Percentiles rank a stretch among this genome's conserved stretches.
Conservation (phyloP, 2,329 filamentous ascomycete genomes). For the Apiospora rasikravindrae region DNA sequence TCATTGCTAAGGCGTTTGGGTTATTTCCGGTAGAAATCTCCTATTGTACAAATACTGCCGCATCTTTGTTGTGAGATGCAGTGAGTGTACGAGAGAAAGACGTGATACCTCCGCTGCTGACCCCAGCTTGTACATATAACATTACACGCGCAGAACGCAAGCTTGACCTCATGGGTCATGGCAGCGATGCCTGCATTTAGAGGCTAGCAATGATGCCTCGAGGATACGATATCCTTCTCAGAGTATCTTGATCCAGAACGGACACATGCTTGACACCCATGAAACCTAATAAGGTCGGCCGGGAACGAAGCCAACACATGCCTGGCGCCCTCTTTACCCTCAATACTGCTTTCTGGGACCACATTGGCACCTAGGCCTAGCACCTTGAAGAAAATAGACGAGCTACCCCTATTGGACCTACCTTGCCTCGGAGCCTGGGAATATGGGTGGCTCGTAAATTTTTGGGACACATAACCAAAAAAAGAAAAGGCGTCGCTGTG, state of each 20-base stretch:
- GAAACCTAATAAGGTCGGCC: constrained; percentile 58
- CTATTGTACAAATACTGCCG: not conserved
- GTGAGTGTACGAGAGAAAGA: constrained; percentile 8
- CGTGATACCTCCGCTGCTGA: not conserved
- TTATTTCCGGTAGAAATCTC: not conserved
- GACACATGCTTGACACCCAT: constrained; percentile 52
- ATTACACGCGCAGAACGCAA: not conserved
- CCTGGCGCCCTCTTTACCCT: constrained; percentile 55
- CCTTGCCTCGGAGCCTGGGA: too few species aligned
- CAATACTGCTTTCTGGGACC: constrained; percentile 57
- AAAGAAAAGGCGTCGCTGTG: too few species aligned
- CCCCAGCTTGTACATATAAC: not conserved
- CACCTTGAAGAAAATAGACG: constrained; percentile 30
- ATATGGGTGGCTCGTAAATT: too few species aligned
- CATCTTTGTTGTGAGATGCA: not conserved
- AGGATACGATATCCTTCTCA: constrained; percentile 41
- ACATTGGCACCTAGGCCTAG: constrained; percentile 52
- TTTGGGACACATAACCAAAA: too few species aligned
- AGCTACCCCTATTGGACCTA: too few species aligned
- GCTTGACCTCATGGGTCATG: not conserved
- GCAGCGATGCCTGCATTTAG: constrained; percentile 23
- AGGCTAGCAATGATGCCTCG: constrained; percentile 41
- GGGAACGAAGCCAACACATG: constrained; percentile 54
- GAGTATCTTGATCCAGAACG: constrained; percentile 41
- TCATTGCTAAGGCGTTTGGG: constrained; percentile 1